Conservation (phyloP, 2,329 filamentous ascomycete species). For the Cordyceps cateniannulata region DNA sequence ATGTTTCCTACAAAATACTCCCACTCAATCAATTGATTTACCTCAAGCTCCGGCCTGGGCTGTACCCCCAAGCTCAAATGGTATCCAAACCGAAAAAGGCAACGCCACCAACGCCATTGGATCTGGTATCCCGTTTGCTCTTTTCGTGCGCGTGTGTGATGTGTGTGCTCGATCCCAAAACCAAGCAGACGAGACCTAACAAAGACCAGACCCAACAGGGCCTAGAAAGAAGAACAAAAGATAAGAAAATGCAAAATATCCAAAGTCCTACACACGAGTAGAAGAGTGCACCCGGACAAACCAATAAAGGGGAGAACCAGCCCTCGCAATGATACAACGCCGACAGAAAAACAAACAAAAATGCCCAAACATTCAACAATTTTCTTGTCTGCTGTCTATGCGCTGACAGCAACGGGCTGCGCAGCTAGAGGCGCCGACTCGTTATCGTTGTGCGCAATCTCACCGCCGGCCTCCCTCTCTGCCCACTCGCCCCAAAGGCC, state of each 20-base stretch:
- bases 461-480: conserved; percentile 63
- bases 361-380: neutral
- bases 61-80: neutral
- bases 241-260: neutral
- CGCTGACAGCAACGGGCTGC: conserved; percentile 22
- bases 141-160: neutral
- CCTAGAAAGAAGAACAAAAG: too few relatives aligned
- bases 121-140: conserved; percentile 1
- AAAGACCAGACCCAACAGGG: neutral
- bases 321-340: conserved; percentile 10
- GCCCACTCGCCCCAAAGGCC: conserved; percentile 98
- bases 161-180: neutral
- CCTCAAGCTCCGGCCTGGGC: neutral
- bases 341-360: conserved; percentile 2
- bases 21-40: neutral
- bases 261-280: neutral
- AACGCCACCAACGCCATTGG: conserved; percentile 10
- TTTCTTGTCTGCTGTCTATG: conserved; percentile 11
- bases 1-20: conserved; percentile 3
- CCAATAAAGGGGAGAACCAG: neutral
- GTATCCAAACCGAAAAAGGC: conserved; percentile 7
- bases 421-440: conserved; percentile 19
- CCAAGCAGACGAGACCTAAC: neutral
- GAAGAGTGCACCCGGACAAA: neutral
- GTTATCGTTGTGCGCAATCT: conserved; percentile 48